These are phyloP conservation scores for Diplodia scrobiculata DNA, from an alignment of 2,329 filamentous ascomycete genomes.

Conservation along the genomic window DNA sequence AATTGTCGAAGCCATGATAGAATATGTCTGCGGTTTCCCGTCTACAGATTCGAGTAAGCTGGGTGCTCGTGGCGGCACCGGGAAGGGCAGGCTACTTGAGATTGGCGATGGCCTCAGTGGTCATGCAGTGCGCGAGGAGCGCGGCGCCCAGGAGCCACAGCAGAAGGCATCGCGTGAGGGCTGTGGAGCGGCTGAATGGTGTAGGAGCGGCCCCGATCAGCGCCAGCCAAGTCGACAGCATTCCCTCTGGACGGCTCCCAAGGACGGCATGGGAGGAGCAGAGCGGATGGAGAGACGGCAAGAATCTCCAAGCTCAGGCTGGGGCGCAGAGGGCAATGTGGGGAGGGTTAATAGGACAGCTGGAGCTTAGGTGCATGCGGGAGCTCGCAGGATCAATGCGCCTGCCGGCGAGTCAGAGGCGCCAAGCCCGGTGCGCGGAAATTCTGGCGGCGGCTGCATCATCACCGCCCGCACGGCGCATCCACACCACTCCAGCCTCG, in stretches of 20 bases:
- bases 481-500: slow-evolving; percentile 20
- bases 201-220: slow-evolving; percentile 36
- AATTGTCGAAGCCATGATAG: slow-evolving; percentile 95
- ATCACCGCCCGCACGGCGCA: slow-evolving; percentile 16
- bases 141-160: slow-evolving; percentile 38
- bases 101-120: slow-evolving; percentile 45
- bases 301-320: slow-evolving; percentile 24
- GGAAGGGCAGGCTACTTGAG: slow-evolving; percentile 40
- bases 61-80: not conserved
- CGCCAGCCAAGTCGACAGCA: slow-evolving; percentile 43
- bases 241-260: slow-evolving; percentile 39
- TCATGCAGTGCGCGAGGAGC: slow-evolving; percentile 48
- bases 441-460: slow-evolving; percentile 24
- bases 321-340: slow-evolving; percentile 14
- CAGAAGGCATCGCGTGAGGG: slow-evolving; percentile 40
- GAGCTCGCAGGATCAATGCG: slow-evolving; percentile 4
- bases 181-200: slow-evolving; percentile 16
- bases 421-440: slow-evolving; percentile 25
- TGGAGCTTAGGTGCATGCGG: slow-evolving; percentile 22
- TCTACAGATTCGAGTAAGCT: slow-evolving; percentile 34
- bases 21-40: slow-evolving; percentile 70
- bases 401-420: slow-evolving; percentile 22
- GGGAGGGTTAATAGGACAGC: slow-evolving; percentile 23
- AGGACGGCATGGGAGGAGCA: slow-evolving; percentile 41
- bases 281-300: slow-evolving; percentile 17